phyloP scores from a whole-genome alignment of 106 monocot genomes.

The Xerophyta viscosa region DNA sequence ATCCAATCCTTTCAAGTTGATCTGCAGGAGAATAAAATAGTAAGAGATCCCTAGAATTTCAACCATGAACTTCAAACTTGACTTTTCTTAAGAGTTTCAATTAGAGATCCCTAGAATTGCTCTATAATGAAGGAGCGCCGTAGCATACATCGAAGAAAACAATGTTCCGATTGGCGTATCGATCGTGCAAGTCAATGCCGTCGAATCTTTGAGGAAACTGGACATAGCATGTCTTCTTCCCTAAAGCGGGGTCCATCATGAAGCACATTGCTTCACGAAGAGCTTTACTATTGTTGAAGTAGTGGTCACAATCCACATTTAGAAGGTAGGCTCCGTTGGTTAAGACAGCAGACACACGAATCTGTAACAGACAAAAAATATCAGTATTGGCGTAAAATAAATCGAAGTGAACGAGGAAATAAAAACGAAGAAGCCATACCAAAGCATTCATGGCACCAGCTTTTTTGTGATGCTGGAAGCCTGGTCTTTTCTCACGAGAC shows the following conservation, averaged over 20 bases:
- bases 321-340: conserved; percentile 83
- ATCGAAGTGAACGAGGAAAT: no score
- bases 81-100: no score
- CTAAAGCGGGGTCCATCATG: conserved; percentile 81
- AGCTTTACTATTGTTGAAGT: conserved; percentile 87
- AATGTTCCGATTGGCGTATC: conserved; percentile 79
- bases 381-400: not conserved
- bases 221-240: conserved; percentile 78
- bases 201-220: conserved; percentile 86
- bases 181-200: conserved; percentile 73
- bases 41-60: no score
- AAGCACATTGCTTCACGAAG: conserved; percentile 90
- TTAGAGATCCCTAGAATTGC: no score
- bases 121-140: not conserved
- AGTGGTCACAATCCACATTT: conserved; percentile 87
- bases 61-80: no score
- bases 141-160: conserved; percentile 73
- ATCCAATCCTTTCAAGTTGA: conserved; percentile 91
- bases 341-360: conserved; percentile 77
- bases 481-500: conserved; percentile 89
- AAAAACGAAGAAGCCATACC: conserved; percentile 22
- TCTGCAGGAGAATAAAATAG: conserved; percentile 42
- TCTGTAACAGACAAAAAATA: conserved; percentile 23
- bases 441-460: conserved; percentile 97
- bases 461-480: conserved; percentile 93